Base-by-base conservation (phyloP, 1,284 basidiomycete species). In the Cryptococcus floricola region DNA sequence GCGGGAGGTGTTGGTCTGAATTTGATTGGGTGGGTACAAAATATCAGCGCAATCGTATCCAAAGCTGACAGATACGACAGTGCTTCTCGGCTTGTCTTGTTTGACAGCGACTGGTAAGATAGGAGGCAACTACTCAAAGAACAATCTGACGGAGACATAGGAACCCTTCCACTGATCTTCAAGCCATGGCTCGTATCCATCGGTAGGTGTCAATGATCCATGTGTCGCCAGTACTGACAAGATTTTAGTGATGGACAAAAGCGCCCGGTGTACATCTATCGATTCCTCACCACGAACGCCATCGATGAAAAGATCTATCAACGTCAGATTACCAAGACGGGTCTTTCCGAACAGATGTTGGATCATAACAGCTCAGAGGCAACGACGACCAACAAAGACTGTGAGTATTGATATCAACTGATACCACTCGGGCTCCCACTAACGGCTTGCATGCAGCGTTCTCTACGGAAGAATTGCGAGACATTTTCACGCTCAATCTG, bases 101-200 rank as follows among this genome's bases (percentile, higher is more conserved):
- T 83, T 58, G 95, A 99, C 74, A 92, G 89, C 49, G 95, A 98
- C 71, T 99, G 96, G 89, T 87, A 51, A 53, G 75, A 28, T n/a
- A 14, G 3, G 5, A 42, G 34, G 41, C 39, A 16, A 13, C 2
- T n/a, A n/a, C 6, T 23, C 9, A 7, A n/a, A 8, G 27, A 14
- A 16, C 31, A 50, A 27, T 37, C 58, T 62, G 49, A 54, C n/a
- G 31, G 45, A 47, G 31, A 18, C 4, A 16, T 42, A 73, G 69
- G 74, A 75, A 77, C 44, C 76, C 76, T 0, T 77, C 79, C 1
- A 79, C 78, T 65, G 95, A 99, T 75, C 77, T 93, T 16, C 95
- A 99, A 75, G 89, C 95, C 1, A 98, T 98, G 95, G 95, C 93
- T 51, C 85, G 96, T 48, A 97, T 95, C 67, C 91, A 94, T 75